Percentiles rank a stretch among this genome's conserved stretches.
Conservation (phyloP, 2,329 filamentous ascomycete species). For the Sphaerulina musiva region DNA sequence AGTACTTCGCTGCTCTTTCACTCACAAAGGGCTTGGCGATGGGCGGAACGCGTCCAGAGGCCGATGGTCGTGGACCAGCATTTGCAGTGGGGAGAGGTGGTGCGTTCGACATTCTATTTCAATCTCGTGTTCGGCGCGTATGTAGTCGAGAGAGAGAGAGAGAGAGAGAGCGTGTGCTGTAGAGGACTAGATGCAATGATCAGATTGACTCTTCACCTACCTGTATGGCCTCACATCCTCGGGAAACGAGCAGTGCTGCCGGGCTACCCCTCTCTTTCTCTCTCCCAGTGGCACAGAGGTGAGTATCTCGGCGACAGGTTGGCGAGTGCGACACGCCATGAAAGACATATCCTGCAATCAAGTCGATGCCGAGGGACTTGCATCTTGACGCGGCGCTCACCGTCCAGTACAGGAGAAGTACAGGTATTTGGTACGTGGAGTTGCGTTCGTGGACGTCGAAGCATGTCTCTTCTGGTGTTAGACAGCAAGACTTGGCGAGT, state of each 20-base stretch:
- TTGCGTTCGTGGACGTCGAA: too few species aligned
- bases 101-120: slow-evolving; percentile 15
- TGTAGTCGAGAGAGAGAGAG: not conserved
- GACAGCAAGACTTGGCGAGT: too few species aligned
- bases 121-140: too few species aligned
- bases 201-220: not conserved
- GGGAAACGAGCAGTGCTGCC: not conserved
- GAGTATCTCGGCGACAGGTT: not conserved
- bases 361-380: too few species aligned
- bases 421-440: too few species aligned
- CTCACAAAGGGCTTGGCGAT: slow-evolving; percentile 64
- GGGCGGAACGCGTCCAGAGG: slow-evolving; percentile 51
- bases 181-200: not conserved
- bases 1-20: slow-evolving; percentile 71
- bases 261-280: not conserved
- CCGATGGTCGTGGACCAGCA: slow-evolving; percentile 32
- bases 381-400: too few species aligned
- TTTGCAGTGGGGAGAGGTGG: slow-evolving; percentile 15
- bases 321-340: not conserved
- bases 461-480: too few species aligned
- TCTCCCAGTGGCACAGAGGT: too few species aligned
- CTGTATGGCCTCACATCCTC: not conserved
- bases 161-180: not conserved
- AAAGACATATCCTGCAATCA: too few species aligned
- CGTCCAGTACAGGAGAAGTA: too few species aligned